Evolutionary conservation across 768 basidiomycete genomes (phyloP), one percentile per base, ranked within the genome.

Genomic region (Tephrocybe sp.): DNA sequence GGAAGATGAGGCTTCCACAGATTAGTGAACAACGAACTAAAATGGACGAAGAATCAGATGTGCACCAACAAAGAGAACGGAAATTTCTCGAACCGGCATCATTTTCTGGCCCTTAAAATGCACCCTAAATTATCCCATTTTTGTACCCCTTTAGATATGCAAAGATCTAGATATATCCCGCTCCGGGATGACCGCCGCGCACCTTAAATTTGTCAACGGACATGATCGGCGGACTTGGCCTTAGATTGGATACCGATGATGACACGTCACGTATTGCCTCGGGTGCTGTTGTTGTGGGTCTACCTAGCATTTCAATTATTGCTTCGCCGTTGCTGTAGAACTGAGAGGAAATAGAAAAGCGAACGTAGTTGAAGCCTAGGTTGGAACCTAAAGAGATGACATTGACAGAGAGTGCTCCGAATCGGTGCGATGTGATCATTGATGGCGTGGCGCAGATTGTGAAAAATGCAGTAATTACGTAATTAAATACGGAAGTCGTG

Each of bases 111-210:
- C 8, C 28, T 15, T 30, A 42, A 45, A 37, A 45, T 5, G 45
- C 21, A 3, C 20, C 20, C 21, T 10, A 7, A 1, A 18, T 47
- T 47, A 47, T 45, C 26, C 51, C 51, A 53, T 53, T 42, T 8
- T 39, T 12, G 21, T 14, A 14, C 18, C 30, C 45, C 10, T 33
- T 32, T 34, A 33, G 18, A 23, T 26, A n/a, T 51, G 26, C 50
- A 51, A 51, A 51, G 50, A 51, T 45, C 43, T 33, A 38, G 34
- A 37, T 51, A 15, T 34, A 18, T 18, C 34, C 47, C 28, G n/a
- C 3, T 26, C 33, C 30, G 30, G 21, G 47, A 37, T 36, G 45
- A 47, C 32, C 17, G 32, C 11, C n/a, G n/a, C n/a, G n/a, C 21
- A 40, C 28, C 28, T 11, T 34, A 51, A 38, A 41, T 44, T 51